Conservation (phyloP, 805 yeast species). For the Debaryomyces maramus region DNA sequence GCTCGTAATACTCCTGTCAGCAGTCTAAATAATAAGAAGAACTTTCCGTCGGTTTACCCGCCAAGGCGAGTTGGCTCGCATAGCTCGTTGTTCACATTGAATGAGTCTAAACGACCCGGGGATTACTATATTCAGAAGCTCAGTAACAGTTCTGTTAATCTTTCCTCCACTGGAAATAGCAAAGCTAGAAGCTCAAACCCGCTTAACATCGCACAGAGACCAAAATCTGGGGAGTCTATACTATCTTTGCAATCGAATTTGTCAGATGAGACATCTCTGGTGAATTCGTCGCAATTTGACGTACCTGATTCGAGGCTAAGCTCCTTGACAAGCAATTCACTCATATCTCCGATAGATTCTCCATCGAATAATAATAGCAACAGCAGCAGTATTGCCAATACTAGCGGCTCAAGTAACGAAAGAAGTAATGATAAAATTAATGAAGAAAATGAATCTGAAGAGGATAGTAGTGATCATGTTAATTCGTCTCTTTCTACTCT, state of each 20-base stretch:
- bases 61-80: conserved; percentile 31
- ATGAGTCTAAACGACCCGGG: conserved; percentile 37
- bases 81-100: conserved; percentile 20
- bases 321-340: conserved; percentile 33
- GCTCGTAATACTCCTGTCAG: conserved; percentile 6
- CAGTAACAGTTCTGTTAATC: conserved; percentile 20
- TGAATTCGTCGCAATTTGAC: conserved; percentile 33
- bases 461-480: conserved; percentile 9
- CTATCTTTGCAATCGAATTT: conserved; percentile 30
- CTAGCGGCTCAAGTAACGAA: background rate
- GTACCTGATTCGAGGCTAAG: conserved; percentile 37
- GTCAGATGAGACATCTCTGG: conserved; percentile 38
- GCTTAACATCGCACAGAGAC: conserved; percentile 15
- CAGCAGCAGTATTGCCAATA: background rate
- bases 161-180: conserved; percentile 11
- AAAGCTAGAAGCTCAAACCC: conserved; percentile 1
- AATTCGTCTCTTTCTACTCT: conserved; percentile 21
- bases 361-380: conserved; percentile 11
- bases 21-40: conserved; percentile 16
- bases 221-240: conserved; percentile 34
- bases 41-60: conserved; percentile 11
- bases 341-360: conserved; percentile 19
- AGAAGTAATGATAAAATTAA: conserved; percentile 4
- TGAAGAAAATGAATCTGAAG: conserved; percentile 6
- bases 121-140: conserved; percentile 39